Evolutionary conservation across 2,329 filamentous ascomycete genomes (phyloP).

Genomic region (Calonectria leucothoes): DNA sequence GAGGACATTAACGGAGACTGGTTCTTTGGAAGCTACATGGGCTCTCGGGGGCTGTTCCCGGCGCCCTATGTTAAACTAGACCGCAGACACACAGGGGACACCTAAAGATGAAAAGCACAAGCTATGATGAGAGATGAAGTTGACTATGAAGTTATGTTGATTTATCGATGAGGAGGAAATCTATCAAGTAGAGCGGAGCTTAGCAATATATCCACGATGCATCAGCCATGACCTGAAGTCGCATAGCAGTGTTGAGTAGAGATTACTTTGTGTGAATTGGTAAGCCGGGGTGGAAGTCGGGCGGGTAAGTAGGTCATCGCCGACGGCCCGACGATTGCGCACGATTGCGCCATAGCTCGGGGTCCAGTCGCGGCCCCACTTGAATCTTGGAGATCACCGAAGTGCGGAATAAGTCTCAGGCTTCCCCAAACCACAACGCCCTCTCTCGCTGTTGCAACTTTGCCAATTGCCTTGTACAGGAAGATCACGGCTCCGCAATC

Average conservation of each 20-base stretch:
- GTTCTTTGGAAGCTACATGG: constrained; percentile 89
- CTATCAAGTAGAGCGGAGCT: background rate
- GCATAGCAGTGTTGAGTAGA: background rate
- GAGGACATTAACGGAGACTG: constrained; percentile 93
- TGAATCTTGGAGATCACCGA: background rate
- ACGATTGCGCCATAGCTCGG: constrained; percentile 41
- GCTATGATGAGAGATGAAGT: constrained; percentile 6
- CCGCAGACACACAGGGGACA: constrained; percentile 39
- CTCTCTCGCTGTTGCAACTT: constrained; percentile 10
- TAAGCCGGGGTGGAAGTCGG: constrained; percentile 38
- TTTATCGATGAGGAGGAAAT: background rate
- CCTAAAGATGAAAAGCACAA: constrained; percentile 1
- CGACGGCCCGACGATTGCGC: constrained; percentile 36
- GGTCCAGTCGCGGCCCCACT: constrained; percentile 44
- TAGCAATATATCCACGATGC: constrained; percentile 10
- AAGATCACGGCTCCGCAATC: constrained; percentile 12
- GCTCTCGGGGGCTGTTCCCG: constrained; percentile 82
- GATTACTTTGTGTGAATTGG: background rate
- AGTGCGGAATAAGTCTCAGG: constrained; percentile 25
- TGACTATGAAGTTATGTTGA: background rate
- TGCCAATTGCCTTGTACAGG: constrained; percentile 29
- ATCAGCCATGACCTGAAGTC: background rate
- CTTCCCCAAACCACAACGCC: constrained; percentile 24
- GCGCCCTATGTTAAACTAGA: constrained; percentile 75
- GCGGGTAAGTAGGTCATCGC: constrained; percentile 26